These are phyloP conservation scores for Calonectria leucothoes DNA, from an alignment of 2,329 filamentous ascomycete species.

Conservation along the genomic window DNA sequence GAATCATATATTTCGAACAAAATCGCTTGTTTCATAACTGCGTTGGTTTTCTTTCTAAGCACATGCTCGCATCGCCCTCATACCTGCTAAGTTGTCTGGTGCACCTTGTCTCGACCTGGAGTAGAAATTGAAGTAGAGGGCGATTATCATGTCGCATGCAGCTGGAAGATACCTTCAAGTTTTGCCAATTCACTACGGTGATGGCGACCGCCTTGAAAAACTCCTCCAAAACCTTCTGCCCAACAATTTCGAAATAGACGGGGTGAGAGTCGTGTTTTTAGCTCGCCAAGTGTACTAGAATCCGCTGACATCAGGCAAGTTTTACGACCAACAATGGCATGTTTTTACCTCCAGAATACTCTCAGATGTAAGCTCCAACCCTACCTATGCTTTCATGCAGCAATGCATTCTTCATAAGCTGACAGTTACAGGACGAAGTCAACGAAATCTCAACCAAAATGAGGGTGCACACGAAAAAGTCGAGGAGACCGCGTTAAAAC, in stretches of 20 bases:
- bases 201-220: background rate
- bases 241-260: background rate
- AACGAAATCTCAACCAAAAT: background rate
- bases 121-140: background rate
- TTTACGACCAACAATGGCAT: background rate
- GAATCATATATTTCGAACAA: background rate
- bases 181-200: background rate
- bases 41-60: too few relatives aligned
- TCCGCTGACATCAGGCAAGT: background rate
- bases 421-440: background rate
- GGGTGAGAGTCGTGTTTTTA: background rate
- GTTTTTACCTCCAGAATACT: background rate
- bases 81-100: background rate
- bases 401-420: background rate
- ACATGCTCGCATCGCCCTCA: too few relatives aligned
- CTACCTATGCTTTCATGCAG: rapidly evolving
- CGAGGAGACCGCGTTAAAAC: too few relatives aligned
- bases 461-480: background rate
- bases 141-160: too few relatives aligned
- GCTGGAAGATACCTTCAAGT: background rate
- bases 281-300: rapidly evolving
- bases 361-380: background rate
- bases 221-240: background rate
- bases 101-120: background rate
- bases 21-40: background rate